Evolutionary conservation across 2,329 filamentous ascomycete species (phyloP).

Genomic region (Ophiostoma ulmi): DNA sequence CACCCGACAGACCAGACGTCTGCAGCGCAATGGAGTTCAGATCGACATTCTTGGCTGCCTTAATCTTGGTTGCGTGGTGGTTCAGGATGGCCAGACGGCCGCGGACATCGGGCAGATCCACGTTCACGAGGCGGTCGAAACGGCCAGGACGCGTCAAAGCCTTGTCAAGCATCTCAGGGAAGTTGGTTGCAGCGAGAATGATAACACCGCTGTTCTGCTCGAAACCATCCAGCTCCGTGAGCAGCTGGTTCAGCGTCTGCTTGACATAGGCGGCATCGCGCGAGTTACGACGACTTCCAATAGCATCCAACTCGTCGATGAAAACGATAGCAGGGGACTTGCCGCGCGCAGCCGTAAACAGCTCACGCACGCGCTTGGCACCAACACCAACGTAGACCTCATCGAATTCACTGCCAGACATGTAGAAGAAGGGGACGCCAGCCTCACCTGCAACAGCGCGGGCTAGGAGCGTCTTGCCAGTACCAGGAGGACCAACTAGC

Average conservation of each 20-base stretch:
- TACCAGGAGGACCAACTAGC: slow-evolving; percentile 90
- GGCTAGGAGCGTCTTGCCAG: slow-evolving; percentile 92
- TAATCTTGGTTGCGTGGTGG: slow-evolving; percentile 90
- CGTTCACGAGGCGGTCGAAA: slow-evolving; percentile 88
- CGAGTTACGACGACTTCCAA: slow-evolving; percentile 89
- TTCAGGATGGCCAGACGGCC: slow-evolving; percentile 89
- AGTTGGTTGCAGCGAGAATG: slow-evolving; percentile 93
- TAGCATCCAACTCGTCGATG: slow-evolving; percentile 87
- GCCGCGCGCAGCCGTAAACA: slow-evolving; percentile 36
- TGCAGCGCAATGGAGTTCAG: slow-evolving; percentile 77
- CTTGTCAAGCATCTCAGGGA: slow-evolving; percentile 89
- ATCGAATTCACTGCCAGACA: slow-evolving; percentile 98
- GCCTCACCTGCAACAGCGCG: slow-evolving; percentile 95
- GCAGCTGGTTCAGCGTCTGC: slow-evolving; percentile 93
- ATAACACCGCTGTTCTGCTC: slow-evolving; percentile 92
- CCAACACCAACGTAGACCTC: slow-evolving; percentile 93
- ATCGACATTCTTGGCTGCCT: slow-evolving; percentile 73
- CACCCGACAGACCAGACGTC: slow-evolving; percentile 87
- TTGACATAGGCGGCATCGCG: slow-evolving; percentile 92
- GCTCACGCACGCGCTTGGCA: slow-evolving; percentile 71
- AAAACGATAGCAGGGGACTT: slow-evolving; percentile 59
- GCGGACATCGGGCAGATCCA: slow-evolving; percentile 85
- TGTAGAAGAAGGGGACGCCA: slow-evolving; percentile 98
- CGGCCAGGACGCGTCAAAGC: slow-evolving; percentile 89
- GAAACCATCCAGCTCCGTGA: slow-evolving; percentile 96